Evolutionary conservation across 1,284 basidiomycete species (phyloP).

Genomic region (Malassezia sympodialis): DNA sequence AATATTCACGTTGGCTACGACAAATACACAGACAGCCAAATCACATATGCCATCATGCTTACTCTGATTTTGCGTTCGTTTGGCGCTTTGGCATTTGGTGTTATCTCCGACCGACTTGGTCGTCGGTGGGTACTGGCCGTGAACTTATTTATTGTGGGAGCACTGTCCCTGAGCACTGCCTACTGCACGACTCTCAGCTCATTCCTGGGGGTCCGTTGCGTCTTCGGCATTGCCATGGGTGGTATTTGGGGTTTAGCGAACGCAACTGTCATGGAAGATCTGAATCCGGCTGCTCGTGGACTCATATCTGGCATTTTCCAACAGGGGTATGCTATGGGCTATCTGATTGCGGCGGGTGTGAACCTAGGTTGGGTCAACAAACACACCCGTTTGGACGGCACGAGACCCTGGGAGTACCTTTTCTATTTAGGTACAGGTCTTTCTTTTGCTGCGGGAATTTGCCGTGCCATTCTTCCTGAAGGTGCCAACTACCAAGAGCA

Average conservation of each 20-base stretch:
- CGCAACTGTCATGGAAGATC: constrained; percentile 64
- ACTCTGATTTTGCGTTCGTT: constrained; percentile 79
- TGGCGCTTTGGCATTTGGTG: constrained; percentile 70
- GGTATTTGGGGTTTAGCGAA: constrained; percentile 33
- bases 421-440: constrained; percentile 56
- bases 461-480: constrained; percentile 70
- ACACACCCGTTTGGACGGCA: constrained; percentile 19
- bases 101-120: constrained; percentile 59
- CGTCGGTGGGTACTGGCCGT: constrained; percentile 51
- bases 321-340: constrained; percentile 61
- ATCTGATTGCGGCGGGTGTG: constrained; percentile 58
- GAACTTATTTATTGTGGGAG: constrained; percentile 53
- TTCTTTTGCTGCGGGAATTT: constrained; percentile 61
- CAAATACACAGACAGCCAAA: constrained; percentile 8
- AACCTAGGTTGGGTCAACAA: constrained; percentile 56
- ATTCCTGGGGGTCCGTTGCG: constrained; percentile 51
- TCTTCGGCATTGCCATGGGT: constrained; percentile 60
- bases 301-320: constrained; percentile 74
- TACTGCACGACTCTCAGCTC: constrained; percentile 51
- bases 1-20: neutral
- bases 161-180: constrained; percentile 64
- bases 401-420: constrained; percentile 50
- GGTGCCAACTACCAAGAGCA: constrained; percentile 60
- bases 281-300: constrained; percentile 76
- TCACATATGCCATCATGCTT: constrained; percentile 66